These are phyloP conservation scores for Cryptosporidium canis DNA, from an alignment of 169 alveolate species.

Conservation along the genomic window DNA sequence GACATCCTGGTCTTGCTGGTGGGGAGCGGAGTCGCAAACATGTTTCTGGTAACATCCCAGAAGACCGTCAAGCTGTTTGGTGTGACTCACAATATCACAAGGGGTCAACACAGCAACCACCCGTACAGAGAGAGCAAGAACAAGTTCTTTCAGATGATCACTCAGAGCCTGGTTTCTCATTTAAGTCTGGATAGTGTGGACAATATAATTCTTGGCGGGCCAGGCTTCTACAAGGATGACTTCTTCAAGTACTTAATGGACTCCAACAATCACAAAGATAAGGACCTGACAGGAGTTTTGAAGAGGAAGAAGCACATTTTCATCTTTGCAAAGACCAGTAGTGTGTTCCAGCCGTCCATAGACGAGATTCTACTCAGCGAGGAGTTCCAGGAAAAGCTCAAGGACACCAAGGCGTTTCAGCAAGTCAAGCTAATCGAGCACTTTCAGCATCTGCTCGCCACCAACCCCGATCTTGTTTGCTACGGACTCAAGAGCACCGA, in stretches of 20 bases:
- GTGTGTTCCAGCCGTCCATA: conserved; percentile 28
- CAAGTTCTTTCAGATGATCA: conserved; percentile 38
- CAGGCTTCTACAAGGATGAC: conserved; percentile 56
- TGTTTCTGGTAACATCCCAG: conserved; percentile 34
- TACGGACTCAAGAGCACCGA: conserved; percentile 35
- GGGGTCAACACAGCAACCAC: not conserved
- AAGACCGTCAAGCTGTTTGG: conserved; percentile 15
- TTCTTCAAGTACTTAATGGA: conserved; percentile 18
- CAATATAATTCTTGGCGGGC: conserved; percentile 49
- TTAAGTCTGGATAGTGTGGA: conserved; percentile 38
- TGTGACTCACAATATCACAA: conserved; percentile 47
- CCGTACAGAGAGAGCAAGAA: conserved; percentile 41
- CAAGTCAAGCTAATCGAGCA: conserved; percentile 19
- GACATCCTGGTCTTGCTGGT: conserved; percentile 39
- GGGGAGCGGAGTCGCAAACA: conserved; percentile 50
- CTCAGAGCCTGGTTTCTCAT: conserved; percentile 13
- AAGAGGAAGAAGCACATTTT: conserved; percentile 40
- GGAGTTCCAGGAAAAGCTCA: conserved; percentile 34
- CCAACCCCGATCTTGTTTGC: conserved; percentile 24
- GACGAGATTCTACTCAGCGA: conserved; percentile 35
- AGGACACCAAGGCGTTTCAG: conserved; percentile 59
- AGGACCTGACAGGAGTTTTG: not conserved
- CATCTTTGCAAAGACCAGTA: conserved; percentile 16
- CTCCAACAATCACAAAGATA: not conserved
- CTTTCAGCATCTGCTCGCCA: conserved; percentile 24